Conservation (phyloP, 148 eudicot species). For the Limonium bicolor region DNA sequence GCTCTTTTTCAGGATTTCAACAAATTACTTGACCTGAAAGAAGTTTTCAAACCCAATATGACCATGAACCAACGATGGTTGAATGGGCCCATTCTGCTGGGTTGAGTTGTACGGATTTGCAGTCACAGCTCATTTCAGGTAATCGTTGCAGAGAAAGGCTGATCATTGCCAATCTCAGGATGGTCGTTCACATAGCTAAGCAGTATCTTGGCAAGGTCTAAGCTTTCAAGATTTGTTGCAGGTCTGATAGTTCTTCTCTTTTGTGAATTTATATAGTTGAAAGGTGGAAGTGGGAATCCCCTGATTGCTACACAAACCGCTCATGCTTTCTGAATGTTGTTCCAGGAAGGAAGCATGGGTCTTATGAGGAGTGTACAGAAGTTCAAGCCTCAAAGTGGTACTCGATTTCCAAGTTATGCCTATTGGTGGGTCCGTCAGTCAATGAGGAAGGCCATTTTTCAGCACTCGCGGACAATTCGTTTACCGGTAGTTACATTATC, state of each 20-base stretch:
- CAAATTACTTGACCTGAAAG: constrained; percentile 48
- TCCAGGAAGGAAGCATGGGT: constrained; percentile 92
- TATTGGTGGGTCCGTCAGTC: constrained; percentile 94
- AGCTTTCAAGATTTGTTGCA: constrained; percentile 74
- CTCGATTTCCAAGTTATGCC: constrained; percentile 85
- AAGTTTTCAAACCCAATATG: constrained; percentile 50
- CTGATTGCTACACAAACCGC: neutral
- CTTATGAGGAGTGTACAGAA: constrained; percentile 82
- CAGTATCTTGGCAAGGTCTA: constrained; percentile 81
- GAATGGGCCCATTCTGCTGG: constrained; percentile 91
- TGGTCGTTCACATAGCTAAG: constrained; percentile 96
- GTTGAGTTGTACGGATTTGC: constrained; percentile 40
- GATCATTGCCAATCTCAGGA: constrained; percentile 64
- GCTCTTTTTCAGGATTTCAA: constrained; percentile 35
- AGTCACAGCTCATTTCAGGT: constrained; percentile 34
- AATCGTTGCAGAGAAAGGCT: constrained; percentile 55
- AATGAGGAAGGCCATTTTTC: constrained; percentile 67
- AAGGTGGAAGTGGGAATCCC: neutral
- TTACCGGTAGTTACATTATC: too few species aligned
- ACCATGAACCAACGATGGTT: constrained; percentile 67
- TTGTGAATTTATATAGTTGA: neutral
- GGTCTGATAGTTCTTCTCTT: too few species aligned
- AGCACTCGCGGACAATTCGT: constrained; percentile 71
- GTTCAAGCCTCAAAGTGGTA: constrained; percentile 72
- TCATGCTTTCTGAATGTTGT: constrained; percentile 5